Evolutionary conservation across 352 stramenopile species (phyloP), one percentile per base, ranked within the genome.

Genomic region (Albugo candida): DNA sequence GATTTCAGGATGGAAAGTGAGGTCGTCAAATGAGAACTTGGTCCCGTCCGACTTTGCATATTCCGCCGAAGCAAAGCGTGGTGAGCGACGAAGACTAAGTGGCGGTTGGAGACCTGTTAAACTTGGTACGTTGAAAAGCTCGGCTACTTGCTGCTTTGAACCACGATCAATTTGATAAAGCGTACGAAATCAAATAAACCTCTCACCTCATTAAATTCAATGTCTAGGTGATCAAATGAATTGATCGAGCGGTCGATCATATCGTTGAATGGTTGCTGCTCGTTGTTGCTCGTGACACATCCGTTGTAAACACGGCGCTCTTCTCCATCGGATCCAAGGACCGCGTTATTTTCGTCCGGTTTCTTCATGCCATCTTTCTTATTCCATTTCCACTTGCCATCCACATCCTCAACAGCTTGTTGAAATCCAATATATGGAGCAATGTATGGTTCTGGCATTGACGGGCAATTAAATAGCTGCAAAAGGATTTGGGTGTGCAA

Each of bases 21-120:
- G 58, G 43, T 85, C 75, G 36, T 89, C 77, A 39, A 89, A 89
- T 1, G 74, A 89, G 27, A 89, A 89, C 53, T 89, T 89, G 10
- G 74, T 67, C 20, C 64, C 64, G 40, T 89, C 74, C 5, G 58
- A 52, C 49, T 86, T 89, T 51, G 65, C 67, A 43, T 82, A 84
- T 11, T 27, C 36, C 1, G 59, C 54, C 8, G 77, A 86, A 46
- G 67, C 56, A 53, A 89, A 86, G 5, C 70, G 72, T 1, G 77
- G 77, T 24, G 77, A 89, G 13, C 74, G 73, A 16, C 73, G 69
- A 19, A 84, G 55, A 49, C 70, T 86, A 49, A 83, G 72, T 5
- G 74, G 66, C 4, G 69, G 52, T 45, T 85, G 71, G 11, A 80
- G 39, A 2, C 70, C 67, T 19, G 62, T 61, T 5, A 72, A 72